A percentile compares a stretch with the other conserved stretches of the same genome.
Evolutionary conservation across 1,284 basidiomycete species (phyloP).

Genomic region (Gymnopus androsaceus): DNA sequence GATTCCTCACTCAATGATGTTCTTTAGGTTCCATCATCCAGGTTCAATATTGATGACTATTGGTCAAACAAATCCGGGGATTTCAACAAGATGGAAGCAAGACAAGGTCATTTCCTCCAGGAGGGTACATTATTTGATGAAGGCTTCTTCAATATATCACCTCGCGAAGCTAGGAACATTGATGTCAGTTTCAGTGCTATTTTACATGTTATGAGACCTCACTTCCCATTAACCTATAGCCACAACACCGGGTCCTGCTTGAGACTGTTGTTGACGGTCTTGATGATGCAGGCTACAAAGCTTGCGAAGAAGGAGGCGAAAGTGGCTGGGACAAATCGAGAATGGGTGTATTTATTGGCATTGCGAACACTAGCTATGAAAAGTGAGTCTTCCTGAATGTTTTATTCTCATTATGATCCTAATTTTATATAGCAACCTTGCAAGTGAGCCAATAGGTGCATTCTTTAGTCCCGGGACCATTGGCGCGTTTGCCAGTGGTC

Average conservation of each 20-base stretch:
- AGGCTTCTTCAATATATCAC: not conserved
- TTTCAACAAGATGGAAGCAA: not conserved
- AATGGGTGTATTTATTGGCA: conserved; percentile 2
- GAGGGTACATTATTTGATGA: not conserved
- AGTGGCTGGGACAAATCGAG: not conserved
- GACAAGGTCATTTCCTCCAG: conserved; percentile 1
- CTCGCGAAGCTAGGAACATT: not conserved
- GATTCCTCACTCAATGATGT: too few species aligned
- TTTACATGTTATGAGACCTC: not conserved
- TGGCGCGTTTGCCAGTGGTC: not conserved
- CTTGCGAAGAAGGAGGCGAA: not conserved
- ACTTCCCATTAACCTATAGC: not conserved
- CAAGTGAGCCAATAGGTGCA: not conserved
- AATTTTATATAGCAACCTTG: not conserved
- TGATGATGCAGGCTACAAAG: conserved; percentile 1
- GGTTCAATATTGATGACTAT: not conserved
- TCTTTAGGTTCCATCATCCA: not conserved
- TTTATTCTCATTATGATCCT: too few species aligned
- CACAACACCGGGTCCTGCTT: not conserved
- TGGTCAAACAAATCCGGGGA: not conserved
- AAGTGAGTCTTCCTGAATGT: not conserved
- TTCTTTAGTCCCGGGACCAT: not conserved
- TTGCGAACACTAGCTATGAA: not conserved
- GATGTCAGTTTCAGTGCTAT: not conserved
- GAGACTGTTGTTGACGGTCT: conserved; percentile 2